phyloP scores from a whole-genome alignment of 78 protist genomes.

The Capsaspora owczarzaki region DNA sequence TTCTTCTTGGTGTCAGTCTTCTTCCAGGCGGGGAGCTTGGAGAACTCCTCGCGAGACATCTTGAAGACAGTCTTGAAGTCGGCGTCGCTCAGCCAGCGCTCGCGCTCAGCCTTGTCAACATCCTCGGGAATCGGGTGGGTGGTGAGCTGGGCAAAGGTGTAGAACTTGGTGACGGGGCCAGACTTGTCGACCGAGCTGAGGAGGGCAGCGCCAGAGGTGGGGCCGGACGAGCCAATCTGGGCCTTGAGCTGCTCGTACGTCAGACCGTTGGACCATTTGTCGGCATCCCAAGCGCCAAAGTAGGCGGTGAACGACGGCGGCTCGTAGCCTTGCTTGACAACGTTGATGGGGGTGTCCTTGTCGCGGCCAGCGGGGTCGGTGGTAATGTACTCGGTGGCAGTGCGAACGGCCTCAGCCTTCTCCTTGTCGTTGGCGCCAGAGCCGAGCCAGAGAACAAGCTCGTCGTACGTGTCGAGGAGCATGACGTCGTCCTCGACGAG shows the following conservation, averaged over 20 bases:
- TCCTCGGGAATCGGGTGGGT: neutral
- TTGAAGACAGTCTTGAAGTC: neutral
- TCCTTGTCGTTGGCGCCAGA: constrained; percentile 12
- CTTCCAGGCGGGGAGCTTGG: neutral
- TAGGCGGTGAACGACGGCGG: neutral
- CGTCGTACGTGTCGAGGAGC: constrained; percentile 28
- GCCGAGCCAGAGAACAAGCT: constrained; percentile 51
- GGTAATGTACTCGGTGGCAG: neutral
- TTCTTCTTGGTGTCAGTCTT: neutral
- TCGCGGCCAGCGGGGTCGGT: neutral
- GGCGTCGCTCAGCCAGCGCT: neutral
- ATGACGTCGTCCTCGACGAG: constrained; percentile 39
- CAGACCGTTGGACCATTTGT: neutral
- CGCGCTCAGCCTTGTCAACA: neutral
- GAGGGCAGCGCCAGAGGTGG: neutral
- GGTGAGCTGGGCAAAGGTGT: neutral
- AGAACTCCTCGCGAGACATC: neutral
- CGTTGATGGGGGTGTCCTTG: neutral
- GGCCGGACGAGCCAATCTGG: neutral
- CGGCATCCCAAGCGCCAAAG: constrained; percentile 1
- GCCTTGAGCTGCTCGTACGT: constrained; percentile 11
- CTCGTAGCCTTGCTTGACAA: neutral
- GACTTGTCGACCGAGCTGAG: neutral
- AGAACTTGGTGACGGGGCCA: neutral
- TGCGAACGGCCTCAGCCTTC: neutral